A percentile compares a stretch with the other conserved stretches of the same genome.
Conservation (phyloP, 2,329 filamentous ascomycete species). For the Penicillium sp. region DNA sequence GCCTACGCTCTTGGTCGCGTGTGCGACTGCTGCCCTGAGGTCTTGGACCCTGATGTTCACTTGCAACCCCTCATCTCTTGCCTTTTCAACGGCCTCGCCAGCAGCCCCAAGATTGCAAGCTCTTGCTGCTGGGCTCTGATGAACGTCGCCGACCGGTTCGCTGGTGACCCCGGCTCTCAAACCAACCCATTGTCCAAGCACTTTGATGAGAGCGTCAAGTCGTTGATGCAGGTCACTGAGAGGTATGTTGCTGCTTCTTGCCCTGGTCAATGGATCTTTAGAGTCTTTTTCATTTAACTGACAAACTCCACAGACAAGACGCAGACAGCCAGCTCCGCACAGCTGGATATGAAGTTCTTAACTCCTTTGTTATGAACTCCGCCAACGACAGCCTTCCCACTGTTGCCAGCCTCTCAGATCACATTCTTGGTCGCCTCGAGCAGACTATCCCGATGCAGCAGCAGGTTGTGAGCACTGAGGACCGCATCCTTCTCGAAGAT, state of each 20-base stretch:
- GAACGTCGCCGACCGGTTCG: conserved; percentile 95
- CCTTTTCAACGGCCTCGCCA: conserved; percentile 82
- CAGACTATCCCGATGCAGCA: conserved; percentile 82
- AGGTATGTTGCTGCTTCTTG: conserved; percentile 40
- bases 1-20: conserved; percentile 95
- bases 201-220: conserved; percentile 86
- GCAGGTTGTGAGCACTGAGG: conserved; percentile 94
- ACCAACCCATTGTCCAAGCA: conserved; percentile 81
- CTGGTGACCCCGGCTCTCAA: conserved; percentile 72
- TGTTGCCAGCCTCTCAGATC: conserved; percentile 75
- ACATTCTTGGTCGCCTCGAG: conserved; percentile 85
- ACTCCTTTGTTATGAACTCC: conserved; percentile 86
- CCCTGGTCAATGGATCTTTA: neutral
- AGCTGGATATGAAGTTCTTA: conserved; percentile 93
- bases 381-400: conserved; percentile 77
- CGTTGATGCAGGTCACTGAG: conserved; percentile 78
- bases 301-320: conserved; percentile 47
- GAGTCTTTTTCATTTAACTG: neutral
- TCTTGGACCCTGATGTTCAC: conserved; percentile 79
- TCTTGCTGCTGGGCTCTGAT: conserved; percentile 99
- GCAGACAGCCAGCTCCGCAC: conserved; percentile 85
- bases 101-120: conserved; percentile 91
- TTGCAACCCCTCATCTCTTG: conserved; percentile 79
- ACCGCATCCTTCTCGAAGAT: conserved; percentile 91
- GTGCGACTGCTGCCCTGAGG: conserved; percentile 84